Evolutionary conservation across 345 rosid genomes (phyloP), one percentile per base, ranked within the genome.

Genomic region (Orychophragmus violaceus): DNA sequence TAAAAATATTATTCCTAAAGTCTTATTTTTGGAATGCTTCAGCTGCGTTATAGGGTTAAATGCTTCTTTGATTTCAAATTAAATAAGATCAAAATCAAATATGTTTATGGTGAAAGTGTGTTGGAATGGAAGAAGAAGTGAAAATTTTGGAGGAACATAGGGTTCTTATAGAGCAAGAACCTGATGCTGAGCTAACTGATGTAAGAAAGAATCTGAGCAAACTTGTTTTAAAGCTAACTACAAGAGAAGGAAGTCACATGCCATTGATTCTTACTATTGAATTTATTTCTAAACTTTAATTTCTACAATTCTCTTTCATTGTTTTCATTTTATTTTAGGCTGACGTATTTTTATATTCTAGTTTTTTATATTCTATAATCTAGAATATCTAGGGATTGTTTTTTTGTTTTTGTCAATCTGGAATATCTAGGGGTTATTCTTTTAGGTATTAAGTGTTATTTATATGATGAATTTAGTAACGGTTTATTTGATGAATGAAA

Each of bases 191-290:
- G 35, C 77, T 86, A 10, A 60, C 57, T 6, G 80, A 79, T n/a
- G 79, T 74, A 62, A 79, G 85, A 0, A 83, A 80, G 78, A 83
- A 62, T 77, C 71, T 83, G 10, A 77, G 53, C 91, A 86, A 72
- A 84, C 81, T 41, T 82, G 85, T 55, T 86, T 83, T 78, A 86
- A 86, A 46, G 91, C 86, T 8, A 83, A 80, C 55, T 83, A 86
- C 75, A 80, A 86, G 82, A 83, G 49, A 64, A 71, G 75, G 59
- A 77, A 78, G 19, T 66, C 73, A 14, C 59, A 71, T 72, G 71
- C 74, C 36, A 14, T 4, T 28, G 55, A 59, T 61, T 37, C 29
- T 5, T 68, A 61, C 2, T 51, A 28, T 13, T 62, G 57, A 66
- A 5, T 12, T 24, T 18, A 2, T 32, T 42, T 69, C n/a, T 21